Percentiles rank a stretch among this genome's conserved stretches.
Conservation (phyloP, 2,329 filamentous ascomycete species). For the Xylariaceae sp. region DNA sequence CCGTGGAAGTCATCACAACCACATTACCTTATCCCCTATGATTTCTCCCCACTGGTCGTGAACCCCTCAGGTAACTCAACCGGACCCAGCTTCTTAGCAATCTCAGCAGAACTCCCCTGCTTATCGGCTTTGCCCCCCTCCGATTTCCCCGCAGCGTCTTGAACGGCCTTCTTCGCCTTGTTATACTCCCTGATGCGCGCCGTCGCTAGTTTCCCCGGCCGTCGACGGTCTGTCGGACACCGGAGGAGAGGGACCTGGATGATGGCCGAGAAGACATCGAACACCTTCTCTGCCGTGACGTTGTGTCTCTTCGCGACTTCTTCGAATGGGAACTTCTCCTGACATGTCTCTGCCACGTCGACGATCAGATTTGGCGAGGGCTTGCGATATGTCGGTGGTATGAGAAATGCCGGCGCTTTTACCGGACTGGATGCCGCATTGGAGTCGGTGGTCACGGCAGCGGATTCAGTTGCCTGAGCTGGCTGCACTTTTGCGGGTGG, state of each 20-base stretch:
- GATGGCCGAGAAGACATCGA: constrained; percentile 44
- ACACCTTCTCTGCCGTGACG: constrained; percentile 39
- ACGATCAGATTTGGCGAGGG: constrained; percentile 39
- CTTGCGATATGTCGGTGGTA: constrained; percentile 32
- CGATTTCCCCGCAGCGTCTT: constrained; percentile 11
- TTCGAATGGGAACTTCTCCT: constrained; percentile 42
- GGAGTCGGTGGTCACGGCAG: neutral
- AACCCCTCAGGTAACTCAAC: constrained; percentile 26
- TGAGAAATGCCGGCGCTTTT: constrained; percentile 27
- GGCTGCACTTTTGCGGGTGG: neutral
- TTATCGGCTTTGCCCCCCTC: neutral
- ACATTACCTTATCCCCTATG: neutral
- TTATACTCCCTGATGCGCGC: constrained; percentile 40
- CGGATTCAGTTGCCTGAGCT: neutral
- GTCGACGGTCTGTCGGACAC: constrained; percentile 40
- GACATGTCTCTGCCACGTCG: constrained; percentile 46
- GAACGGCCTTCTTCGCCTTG: constrained; percentile 37
- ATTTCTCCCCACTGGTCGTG: constrained; percentile 2
- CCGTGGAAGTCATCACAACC: neutral
- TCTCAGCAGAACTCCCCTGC: constrained; percentile 16
- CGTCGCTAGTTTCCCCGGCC: constrained; percentile 39
- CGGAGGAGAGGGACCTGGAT: constrained; percentile 45
- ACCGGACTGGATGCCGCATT: constrained; percentile 11
- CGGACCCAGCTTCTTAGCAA: constrained; percentile 26
- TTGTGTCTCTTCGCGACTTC: constrained; percentile 42